Evolutionary conservation across 2,329 filamentous ascomycete species (phyloP).

Genomic region (Fusarium siculi): DNA sequence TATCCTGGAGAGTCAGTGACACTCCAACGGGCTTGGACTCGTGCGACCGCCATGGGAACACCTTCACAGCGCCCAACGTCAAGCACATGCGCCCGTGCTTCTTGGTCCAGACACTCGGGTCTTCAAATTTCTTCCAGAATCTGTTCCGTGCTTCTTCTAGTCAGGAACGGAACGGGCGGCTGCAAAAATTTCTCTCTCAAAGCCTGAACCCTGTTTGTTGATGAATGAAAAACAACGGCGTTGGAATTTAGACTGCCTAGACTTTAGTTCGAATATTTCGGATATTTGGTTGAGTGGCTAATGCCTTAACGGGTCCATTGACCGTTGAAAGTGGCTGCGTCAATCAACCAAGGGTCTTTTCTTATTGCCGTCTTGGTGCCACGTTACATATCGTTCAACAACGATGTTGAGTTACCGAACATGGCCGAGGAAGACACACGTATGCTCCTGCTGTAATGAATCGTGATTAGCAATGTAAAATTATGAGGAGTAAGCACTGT

Average conservation of each 20-base stretch:
- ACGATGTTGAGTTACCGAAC: background rate
- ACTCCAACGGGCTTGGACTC: background rate
- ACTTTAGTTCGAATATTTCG: background rate
- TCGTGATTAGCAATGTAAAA: background rate
- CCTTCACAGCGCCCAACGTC: background rate
- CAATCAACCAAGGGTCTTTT: background rate
- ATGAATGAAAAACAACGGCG: background rate
- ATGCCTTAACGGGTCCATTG: background rate
- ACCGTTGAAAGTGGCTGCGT: background rate
- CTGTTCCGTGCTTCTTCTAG: conserved; percentile 22
- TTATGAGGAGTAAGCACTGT: background rate
- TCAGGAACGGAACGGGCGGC: background rate
- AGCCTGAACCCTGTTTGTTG: conserved; percentile 17
- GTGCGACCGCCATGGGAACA: conserved; percentile 2
- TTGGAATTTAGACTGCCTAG: background rate
- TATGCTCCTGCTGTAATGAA: background rate
- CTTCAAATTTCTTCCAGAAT: background rate
- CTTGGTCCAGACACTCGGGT: background rate
- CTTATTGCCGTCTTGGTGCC: background rate
- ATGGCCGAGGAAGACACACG: background rate
- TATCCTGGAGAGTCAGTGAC: conserved; percentile 20
- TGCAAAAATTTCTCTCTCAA: background rate
- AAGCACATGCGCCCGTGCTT: conserved; percentile 23
- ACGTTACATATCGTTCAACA: background rate
- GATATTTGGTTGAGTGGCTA: conserved; percentile 17